Percentiles rank a stretch among this genome's conserved stretches.
These are phyloP conservation scores for Russula sp. DNA, from an alignment of 768 basidiomycete genomes.

Conservation along the genomic window DNA sequence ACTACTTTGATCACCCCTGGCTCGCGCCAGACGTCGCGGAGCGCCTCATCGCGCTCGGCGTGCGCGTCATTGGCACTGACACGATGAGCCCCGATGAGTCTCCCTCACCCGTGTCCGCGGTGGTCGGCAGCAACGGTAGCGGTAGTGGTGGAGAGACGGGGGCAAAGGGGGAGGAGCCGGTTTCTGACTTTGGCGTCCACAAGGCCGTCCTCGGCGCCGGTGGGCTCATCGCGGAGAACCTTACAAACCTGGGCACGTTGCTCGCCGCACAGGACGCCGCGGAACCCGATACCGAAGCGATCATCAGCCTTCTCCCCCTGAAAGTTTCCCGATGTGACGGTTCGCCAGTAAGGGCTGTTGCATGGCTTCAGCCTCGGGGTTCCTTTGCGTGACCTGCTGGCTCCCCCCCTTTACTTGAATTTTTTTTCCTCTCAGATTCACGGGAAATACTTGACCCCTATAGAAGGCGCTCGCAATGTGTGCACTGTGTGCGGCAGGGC, in stretches of 20 bases:
- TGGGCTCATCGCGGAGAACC: conserved; percentile 26
- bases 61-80: conserved; percentile 25
- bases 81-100: conserved; percentile 26
- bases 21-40: conserved; percentile 24
- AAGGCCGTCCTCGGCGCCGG: conserved; percentile 22
- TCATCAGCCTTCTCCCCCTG: conserved; percentile 25
- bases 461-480: background rate
- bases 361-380: conserved; percentile 11
- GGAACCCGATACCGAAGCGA: background rate
- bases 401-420: background rate
- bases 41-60: conserved; percentile 23
- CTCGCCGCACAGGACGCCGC: conserved; percentile 5
- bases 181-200: conserved; percentile 23
- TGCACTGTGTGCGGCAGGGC: background rate
- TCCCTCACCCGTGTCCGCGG: conserved; percentile 1
- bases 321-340: conserved; percentile 25
- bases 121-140: background rate
- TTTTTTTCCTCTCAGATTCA: background rate
- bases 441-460: background rate
- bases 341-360: conserved; percentile 27
- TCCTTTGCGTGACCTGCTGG: background rate
- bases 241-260: conserved; percentile 24
- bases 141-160: background rate
- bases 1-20: conserved; percentile 28
- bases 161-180: background rate